Conservation (phyloP, 2,329 filamentous ascomycete species). For the Canariomyces notabilis region DNA sequence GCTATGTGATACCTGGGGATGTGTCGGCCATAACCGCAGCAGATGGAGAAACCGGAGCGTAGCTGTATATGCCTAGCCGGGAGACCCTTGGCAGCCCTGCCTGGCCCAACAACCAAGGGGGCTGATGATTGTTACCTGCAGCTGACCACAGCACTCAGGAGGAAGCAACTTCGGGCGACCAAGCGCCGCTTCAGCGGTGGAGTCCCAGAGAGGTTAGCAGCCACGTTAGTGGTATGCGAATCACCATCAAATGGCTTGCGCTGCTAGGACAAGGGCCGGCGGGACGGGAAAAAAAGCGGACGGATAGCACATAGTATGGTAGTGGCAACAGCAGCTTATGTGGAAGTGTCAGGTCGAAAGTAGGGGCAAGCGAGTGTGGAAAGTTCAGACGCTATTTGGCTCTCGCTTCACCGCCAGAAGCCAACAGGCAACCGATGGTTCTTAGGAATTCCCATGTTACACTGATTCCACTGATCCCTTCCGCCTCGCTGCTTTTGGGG, state of each 20-base stretch:
- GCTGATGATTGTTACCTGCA: too few relatives aligned
- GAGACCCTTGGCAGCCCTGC: background rate
- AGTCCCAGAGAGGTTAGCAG: too few relatives aligned
- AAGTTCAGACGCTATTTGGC: background rate
- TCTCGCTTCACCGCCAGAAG: background rate
- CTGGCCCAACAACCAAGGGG: too few relatives aligned
- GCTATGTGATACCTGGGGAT: background rate
- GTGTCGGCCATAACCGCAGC: background rate
- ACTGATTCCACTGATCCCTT: background rate
- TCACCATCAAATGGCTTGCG: too few relatives aligned
- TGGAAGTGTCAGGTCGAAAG: background rate
- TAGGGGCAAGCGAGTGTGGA: background rate
- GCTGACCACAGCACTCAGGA: too few relatives aligned
- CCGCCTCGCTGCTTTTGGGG: too few relatives aligned
- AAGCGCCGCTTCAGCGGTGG: too few relatives aligned
- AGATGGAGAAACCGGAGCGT: background rate
- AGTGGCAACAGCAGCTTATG: background rate
- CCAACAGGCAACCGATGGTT: background rate
- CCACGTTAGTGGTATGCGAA: too few relatives aligned
- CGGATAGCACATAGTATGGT: background rate
- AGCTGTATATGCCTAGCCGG: background rate
- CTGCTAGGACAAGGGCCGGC: too few relatives aligned
- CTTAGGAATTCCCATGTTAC: background rate
- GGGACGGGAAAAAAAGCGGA: conserved; percentile 1
- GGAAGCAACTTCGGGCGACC: too few relatives aligned